phyloP scores from a whole-genome alignment of 2,329 filamentous ascomycete species.

The Calycina herbarum region DNA sequence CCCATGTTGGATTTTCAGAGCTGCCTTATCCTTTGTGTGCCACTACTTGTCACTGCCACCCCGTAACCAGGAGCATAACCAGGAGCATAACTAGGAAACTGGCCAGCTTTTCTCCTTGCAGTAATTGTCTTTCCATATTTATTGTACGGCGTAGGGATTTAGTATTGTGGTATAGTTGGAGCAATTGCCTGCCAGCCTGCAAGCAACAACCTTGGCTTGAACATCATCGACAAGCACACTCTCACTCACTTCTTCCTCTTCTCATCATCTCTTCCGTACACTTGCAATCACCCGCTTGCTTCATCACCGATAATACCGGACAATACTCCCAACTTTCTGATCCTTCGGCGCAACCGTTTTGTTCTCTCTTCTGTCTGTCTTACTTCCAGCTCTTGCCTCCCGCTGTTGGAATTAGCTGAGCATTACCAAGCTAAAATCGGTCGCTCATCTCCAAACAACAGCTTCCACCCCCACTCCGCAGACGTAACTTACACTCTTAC shows the following conservation, averaged over 20 bases:
- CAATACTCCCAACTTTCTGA: background rate
- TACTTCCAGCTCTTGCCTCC: background rate
- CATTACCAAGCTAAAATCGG: background rate
- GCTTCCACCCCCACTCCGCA: background rate
- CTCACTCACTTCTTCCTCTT: background rate
- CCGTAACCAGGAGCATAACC: no score
- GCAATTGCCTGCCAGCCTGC: background rate
- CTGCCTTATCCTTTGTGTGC: no score
- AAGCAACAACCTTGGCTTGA: background rate
- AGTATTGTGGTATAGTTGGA: background rate
- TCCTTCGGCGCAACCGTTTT: background rate
- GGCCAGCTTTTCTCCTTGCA: no score
- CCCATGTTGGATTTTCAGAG: no score
- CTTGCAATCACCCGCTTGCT: background rate
- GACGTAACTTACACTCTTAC: background rate
- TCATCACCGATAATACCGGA: background rate
- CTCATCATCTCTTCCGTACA: background rate
- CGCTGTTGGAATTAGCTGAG: background rate
- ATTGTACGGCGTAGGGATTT: background rate
- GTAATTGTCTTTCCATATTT: background rate
- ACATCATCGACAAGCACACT: background rate
- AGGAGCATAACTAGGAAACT: no score
- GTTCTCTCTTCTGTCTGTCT: background rate
- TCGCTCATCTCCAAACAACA: background rate
- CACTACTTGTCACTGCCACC: no score